phyloP scores from a whole-genome alignment of 2,329 filamentous ascomycete species.

The Fusarium hostae region DNA sequence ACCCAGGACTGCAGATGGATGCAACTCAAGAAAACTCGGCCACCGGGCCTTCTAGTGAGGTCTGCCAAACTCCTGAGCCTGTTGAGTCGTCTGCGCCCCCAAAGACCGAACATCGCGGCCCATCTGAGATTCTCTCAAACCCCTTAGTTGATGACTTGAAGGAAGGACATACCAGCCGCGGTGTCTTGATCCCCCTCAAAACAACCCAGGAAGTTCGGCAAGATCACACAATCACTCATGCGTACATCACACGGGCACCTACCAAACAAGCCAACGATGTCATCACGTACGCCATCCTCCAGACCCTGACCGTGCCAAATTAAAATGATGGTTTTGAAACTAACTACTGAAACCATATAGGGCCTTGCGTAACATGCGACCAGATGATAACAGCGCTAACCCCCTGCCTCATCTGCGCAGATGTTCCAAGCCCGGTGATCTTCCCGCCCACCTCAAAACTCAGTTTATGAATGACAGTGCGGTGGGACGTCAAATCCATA shows the following conservation, averaged over 20 bases:
- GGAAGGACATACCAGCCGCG: slow-evolving; percentile 52
- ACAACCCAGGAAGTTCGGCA: slow-evolving; percentile 72
- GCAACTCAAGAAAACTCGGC: slow-evolving; percentile 25
- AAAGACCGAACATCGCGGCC: slow-evolving; percentile 38
- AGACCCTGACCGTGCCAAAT: not conserved
- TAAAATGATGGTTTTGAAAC: not conserved
- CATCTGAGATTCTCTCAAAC: slow-evolving; percentile 48
- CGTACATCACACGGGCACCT: slow-evolving; percentile 78
- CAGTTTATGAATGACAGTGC: slow-evolving; percentile 69
- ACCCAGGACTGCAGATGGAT: not conserved
- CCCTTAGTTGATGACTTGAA: slow-evolving; percentile 53
- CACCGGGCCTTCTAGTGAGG: slow-evolving; percentile 15
- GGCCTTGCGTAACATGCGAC: slow-evolving; percentile 65
- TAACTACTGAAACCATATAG: slow-evolving; percentile 50
- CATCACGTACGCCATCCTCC: slow-evolving; percentile 68
- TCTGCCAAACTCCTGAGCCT: slow-evolving; percentile 19
- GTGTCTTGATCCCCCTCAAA: slow-evolving; percentile 70
- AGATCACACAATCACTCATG: slow-evolving; percentile 67
- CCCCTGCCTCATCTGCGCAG: slow-evolving; percentile 78
- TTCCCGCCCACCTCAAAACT: slow-evolving; percentile 73
- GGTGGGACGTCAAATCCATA: slow-evolving; percentile 65
- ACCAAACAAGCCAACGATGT: slow-evolving; percentile 77
- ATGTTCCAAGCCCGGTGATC: slow-evolving; percentile 76
- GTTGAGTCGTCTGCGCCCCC: slow-evolving; percentile 7
- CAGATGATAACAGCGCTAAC: slow-evolving; percentile 68